These are phyloP conservation scores for Solanum gracilifrons DNA, from an alignment of 257 asterid genomes.

Conservation along the genomic window DNA sequence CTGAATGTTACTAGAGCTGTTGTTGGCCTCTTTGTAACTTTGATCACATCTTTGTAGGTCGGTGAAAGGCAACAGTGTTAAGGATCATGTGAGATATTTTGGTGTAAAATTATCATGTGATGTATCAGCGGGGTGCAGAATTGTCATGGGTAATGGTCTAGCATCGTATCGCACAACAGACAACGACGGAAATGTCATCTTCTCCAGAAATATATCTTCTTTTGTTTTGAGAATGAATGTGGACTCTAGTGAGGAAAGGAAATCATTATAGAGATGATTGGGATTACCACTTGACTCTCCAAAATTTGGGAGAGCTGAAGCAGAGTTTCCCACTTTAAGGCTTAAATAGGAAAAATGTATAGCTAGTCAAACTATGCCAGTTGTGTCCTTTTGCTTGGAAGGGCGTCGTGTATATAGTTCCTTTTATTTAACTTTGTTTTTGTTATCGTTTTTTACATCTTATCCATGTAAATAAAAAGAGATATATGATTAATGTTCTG, in stretches of 20 bases:
- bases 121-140: constrained; percentile 41
- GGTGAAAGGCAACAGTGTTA: constrained; percentile 76
- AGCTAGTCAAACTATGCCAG: background rate
- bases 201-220: constrained; percentile 31
- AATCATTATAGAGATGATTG: constrained; percentile 1
- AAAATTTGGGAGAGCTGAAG: background rate
- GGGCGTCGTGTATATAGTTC: background rate
- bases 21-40: background rate
- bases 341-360: background rate
- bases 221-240: constrained; percentile 25
- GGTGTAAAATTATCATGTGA: constrained; percentile 73
- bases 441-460: background rate
- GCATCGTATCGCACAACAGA: constrained; percentile 37
- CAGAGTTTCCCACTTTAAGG: background rate
- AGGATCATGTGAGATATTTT: constrained; percentile 66
- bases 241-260: constrained; percentile 1
- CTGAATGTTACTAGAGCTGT: background rate
- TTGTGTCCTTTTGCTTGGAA: background rate
- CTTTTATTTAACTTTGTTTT: background rate
- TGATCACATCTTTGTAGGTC: constrained; percentile 42
- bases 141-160: constrained; percentile 44
- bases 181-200: constrained; percentile 49
- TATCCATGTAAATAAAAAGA: background rate
- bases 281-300: background rate
- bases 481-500: background rate